Evolutionary conservation across 2,329 filamentous ascomycete genomes (phyloP).

Genomic region (Keithomyces neogunnii): DNA sequence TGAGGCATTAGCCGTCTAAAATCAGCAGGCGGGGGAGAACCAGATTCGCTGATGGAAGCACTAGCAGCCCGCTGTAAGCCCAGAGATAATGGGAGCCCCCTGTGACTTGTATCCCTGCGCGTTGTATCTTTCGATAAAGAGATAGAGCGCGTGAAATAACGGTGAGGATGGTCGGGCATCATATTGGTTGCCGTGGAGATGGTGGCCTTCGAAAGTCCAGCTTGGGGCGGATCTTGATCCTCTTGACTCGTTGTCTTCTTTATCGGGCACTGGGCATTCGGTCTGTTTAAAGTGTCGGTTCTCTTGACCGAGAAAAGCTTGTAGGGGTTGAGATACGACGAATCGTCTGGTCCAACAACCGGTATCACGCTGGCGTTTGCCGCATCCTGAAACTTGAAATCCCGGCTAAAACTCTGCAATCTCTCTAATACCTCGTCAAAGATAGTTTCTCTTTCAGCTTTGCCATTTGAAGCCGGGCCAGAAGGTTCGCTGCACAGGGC

Average conservation of each 20-base stretch:
- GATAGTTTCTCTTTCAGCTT: neutral
- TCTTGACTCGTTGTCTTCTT: conserved; percentile 11
- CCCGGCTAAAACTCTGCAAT: neutral
- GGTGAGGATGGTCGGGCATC: neutral
- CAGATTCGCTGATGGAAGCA: neutral
- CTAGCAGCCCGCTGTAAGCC: neutral
- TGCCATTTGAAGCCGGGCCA: neutral
- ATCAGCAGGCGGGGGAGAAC: neutral
- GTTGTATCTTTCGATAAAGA: neutral
- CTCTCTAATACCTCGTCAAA: conserved; percentile 8
- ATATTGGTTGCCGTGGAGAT: neutral
- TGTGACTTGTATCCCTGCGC: neutral
- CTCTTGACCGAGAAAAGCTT: conserved; percentile 11
- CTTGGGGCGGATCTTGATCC: neutral
- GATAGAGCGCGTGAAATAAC: conserved; percentile 6
- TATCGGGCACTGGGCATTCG: conserved; percentile 20
- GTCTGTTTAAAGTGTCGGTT: conserved; percentile 10
- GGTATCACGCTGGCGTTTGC: neutral
- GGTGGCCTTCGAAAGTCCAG: neutral
- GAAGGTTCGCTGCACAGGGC: conserved; percentile 8
- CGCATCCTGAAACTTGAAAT: neutral
- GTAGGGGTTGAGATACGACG: conserved; percentile 16
- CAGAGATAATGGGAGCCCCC: neutral
- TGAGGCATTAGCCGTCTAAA: conserved; percentile 22
- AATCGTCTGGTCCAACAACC: neutral